Conservation (phyloP, 2,329 filamentous ascomycete genomes). For the Pyrenophora seminiperda region DNA sequence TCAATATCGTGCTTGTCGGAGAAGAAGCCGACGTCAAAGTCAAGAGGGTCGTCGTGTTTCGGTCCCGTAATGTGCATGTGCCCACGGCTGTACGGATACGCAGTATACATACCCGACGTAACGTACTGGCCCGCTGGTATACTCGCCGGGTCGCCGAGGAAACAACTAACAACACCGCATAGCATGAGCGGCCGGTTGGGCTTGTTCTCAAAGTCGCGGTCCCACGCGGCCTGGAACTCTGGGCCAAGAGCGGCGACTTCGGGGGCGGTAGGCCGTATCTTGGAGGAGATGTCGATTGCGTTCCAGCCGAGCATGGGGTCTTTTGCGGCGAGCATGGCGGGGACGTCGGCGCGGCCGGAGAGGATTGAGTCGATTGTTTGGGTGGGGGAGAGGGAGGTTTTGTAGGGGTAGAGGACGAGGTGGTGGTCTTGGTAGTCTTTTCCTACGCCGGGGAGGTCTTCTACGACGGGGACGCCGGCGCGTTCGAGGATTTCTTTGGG, state of each 20-base stretch:
- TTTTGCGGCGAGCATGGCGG: slow-evolving; percentile 54
- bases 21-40: slow-evolving; percentile 65
- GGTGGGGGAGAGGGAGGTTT: slow-evolving; percentile 50
- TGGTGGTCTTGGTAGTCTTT: slow-evolving; percentile 69
- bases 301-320: slow-evolving; percentile 64
- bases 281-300: slow-evolving; percentile 60
- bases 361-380: slow-evolving; percentile 62
- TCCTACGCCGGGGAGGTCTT: slow-evolving; percentile 66
- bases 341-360: slow-evolving; percentile 54
- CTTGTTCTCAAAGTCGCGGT: slow-evolving; percentile 58
- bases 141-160: slow-evolving; percentile 36
- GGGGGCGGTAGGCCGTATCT: slow-evolving; percentile 60
- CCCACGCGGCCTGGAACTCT: slow-evolving; percentile 60
- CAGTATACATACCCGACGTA: slow-evolving; percentile 59
- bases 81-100: slow-evolving; percentile 66
- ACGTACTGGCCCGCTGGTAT: slow-evolving; percentile 57
- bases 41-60: slow-evolving; percentile 53
- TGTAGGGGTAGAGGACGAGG: slow-evolving; percentile 60
- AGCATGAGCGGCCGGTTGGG: slow-evolving; percentile 58
- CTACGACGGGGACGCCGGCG: slow-evolving; percentile 58
- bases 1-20: slow-evolving; percentile 62
- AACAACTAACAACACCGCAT: slow-evolving; percentile 46
- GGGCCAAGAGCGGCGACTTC: slow-evolving; percentile 60
- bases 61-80: slow-evolving; percentile 62
- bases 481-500: slow-evolving; percentile 55